A percentile compares a stretch with the other conserved stretches of the same genome.
Evolutionary conservation across 176 grass and related monocot species (phyloP).

Genomic region (Musa schizocarpa): DNA sequence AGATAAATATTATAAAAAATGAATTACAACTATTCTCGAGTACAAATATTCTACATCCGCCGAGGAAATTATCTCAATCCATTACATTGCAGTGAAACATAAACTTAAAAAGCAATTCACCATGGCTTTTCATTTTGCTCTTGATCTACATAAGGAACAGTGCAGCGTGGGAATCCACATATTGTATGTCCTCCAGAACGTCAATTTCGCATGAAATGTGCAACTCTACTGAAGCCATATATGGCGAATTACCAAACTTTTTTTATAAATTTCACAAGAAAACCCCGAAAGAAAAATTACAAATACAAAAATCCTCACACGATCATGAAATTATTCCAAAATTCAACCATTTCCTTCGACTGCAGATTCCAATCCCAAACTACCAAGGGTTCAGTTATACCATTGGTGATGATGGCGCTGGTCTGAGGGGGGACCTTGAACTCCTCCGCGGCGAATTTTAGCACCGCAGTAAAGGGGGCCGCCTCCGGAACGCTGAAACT

Average conservation of each 20-base stretch:
- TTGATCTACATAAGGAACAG: background rate
- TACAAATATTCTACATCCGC: background rate
- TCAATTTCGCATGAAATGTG: background rate
- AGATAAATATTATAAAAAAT: background rate
- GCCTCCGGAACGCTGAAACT: constrained; percentile 98
- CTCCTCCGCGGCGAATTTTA: constrained; percentile 95
- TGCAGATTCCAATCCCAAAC: background rate
- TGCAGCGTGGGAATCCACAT: background rate
- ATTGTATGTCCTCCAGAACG: background rate
- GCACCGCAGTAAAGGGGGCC: constrained; percentile 92
- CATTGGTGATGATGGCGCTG: constrained; percentile 98
- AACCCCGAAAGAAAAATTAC: background rate
- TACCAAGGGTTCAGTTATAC: constrained; percentile 16
- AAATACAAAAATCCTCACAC: background rate
- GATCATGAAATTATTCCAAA: background rate
- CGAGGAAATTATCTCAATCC: background rate
- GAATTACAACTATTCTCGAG: background rate
- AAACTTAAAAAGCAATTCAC: background rate
- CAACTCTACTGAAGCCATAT: background rate
- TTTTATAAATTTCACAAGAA: too few relatives aligned
- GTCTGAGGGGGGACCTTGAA: constrained; percentile 98
- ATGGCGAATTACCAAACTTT: background rate
- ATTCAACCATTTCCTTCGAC: background rate
- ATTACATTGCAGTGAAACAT: background rate
- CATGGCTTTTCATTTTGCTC: too few relatives aligned